Evolutionary conservation across 805 yeast genomes (phyloP), one percentile per base, ranked within the genome.

Genomic region (Suhomyces kilbournensis): DNA sequence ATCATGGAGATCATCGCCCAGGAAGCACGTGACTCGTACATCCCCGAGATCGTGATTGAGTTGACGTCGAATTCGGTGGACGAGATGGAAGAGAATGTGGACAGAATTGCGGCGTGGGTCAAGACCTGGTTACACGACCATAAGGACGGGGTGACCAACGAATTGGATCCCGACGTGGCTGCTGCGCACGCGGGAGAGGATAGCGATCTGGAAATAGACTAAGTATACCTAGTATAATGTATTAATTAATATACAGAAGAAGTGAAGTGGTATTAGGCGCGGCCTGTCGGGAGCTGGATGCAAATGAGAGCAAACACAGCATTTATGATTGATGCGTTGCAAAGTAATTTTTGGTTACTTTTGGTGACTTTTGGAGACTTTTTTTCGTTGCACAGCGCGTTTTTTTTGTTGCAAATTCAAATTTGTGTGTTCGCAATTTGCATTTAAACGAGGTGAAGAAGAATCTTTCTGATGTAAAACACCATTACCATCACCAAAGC

Each of bases 1-100:
- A 94, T 94, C 58, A 94, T 94, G 98, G 93, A 92, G 59, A 89
- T 93, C 12, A 81, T 94, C 14, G 70, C 84, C 45, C 87, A 86
- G 57, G 99, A 94, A 59, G 99, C 98, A 0, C 75, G 80, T 53
- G 97, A 90, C 32, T 79, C 86, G 40, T 94, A 90, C 64, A 87
- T 79, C 30, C 84, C 84, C 44, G 89, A 87, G 56, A 84, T 91
- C 26, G 93, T 94, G 28, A 88, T 94, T 42, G 94, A 88, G 61
- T 77, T 94, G 55, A 74, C 71, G 45, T 88, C 96, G 53, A 84
- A 93, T 65, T 69, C 75, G 19, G 83, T 82, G 14, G 94, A 87
- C 50, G 85, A 90, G 44, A 80, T 92, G 76, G 96, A 89, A 52
- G 80, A 79, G n/a, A 94, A 94, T 60, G 88, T 90, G 8, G 86